These are phyloP conservation scores for Suillus sp. DNA, from an alignment of 768 basidiomycete species.

Conservation along the genomic window DNA sequence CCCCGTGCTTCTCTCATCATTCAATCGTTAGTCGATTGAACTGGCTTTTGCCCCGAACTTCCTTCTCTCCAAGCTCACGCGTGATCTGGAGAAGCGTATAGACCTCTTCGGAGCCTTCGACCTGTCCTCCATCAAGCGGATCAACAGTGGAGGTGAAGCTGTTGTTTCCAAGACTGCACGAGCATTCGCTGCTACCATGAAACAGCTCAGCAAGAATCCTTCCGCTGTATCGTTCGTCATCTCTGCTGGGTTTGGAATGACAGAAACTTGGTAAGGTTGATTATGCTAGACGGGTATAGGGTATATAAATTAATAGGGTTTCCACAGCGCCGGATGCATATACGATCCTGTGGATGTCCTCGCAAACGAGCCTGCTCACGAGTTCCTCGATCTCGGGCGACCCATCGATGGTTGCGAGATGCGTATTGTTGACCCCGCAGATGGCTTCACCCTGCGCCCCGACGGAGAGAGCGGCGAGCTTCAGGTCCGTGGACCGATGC, in stretches of 20 bases:
- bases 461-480: slow-evolving; percentile 41
- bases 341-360: slow-evolving; percentile 36
- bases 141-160: slow-evolving; percentile 47
- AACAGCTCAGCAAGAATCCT: slow-evolving; percentile 24
- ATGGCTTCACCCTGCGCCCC: slow-evolving; percentile 29
- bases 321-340: slow-evolving; percentile 39
- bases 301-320: background rate
- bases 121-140: slow-evolving; percentile 35
- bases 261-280: slow-evolving; percentile 39
- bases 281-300: too few relatives aligned
- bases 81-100: slow-evolving; percentile 32
- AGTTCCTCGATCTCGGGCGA: slow-evolving; percentile 42
- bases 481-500: slow-evolving; percentile 41
- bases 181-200: slow-evolving; percentile 38
- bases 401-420: slow-evolving; percentile 35
- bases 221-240: slow-evolving; percentile 17
- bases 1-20: slow-evolving; percentile 11
- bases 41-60: slow-evolving; percentile 45
- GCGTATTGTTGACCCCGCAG: slow-evolving; percentile 36
- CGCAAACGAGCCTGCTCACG: slow-evolving; percentile 21
- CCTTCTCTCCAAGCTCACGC: slow-evolving; percentile 40
- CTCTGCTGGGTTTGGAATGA: slow-evolving; percentile 43
- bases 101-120: slow-evolving; percentile 33
- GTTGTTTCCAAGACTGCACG: slow-evolving; percentile 41
- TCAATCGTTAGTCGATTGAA: slow-evolving; percentile 28